Percentiles rank a stretch among this genome's conserved stretches.
Conservation (phyloP, 2,329 filamentous ascomycete species). For the Grosmannia huntii region DNA sequence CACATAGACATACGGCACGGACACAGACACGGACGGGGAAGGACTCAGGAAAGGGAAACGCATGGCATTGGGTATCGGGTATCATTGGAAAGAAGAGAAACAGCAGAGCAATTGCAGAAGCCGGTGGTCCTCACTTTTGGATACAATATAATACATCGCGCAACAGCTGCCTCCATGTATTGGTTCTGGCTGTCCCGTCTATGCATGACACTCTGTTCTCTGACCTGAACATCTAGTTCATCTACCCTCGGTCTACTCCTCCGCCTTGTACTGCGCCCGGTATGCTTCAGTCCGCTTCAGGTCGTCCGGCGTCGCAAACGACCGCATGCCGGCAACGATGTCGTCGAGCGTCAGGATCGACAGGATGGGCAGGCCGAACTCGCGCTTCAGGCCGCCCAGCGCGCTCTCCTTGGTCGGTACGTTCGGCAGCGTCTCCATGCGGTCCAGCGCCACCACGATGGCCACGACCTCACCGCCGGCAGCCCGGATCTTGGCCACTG, state of each 20-base stretch:
- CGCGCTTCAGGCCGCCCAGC: conserved; percentile 72
- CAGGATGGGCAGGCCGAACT: conserved; percentile 72
- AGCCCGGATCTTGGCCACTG: conserved; percentile 74
- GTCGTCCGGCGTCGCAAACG: conserved; percentile 47
- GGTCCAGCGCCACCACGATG: conserved; percentile 78
- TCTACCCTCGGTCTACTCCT: conserved; percentile 19
- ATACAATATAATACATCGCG: neutral
- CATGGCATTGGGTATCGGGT: neutral
- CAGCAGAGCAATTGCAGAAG: neutral
- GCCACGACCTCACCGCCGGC: conserved; percentile 78
- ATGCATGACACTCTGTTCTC: neutral
- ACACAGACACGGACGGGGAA: no score
- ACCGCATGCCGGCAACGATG: conserved; percentile 57
- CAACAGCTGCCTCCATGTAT: neutral
- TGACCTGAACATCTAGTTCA: neutral
- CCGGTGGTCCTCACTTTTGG: neutral
- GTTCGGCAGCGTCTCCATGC: conserved; percentile 65
- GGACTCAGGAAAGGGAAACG: neutral
- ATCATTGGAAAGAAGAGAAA: neutral
- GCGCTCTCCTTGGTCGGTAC: conserved; percentile 59
- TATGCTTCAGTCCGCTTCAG: conserved; percentile 62
- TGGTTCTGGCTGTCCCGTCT: neutral
- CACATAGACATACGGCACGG: neutral
- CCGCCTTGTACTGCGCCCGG: conserved; percentile 50
- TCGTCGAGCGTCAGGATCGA: conserved; percentile 77